Evolutionary conservation across 2,329 filamentous ascomycete species (phyloP).

Genomic region (Paracorniculantispora psalliotae): DNA sequence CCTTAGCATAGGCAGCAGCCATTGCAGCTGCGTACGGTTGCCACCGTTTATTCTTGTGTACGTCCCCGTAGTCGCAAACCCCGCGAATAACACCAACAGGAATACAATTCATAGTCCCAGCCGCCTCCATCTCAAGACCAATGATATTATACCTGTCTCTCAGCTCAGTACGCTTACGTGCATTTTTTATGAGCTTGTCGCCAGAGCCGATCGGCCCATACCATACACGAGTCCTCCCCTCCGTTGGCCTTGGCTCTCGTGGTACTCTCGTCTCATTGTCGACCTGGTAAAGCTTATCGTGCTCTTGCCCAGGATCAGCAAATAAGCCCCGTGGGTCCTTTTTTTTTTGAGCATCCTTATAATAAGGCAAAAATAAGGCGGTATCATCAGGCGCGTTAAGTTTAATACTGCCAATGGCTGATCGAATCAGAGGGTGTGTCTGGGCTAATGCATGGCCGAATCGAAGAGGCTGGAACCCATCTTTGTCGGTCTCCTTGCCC

Average conservation of each 20-base stretch:
- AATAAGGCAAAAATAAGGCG: constrained; percentile 20
- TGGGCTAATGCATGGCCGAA: constrained; percentile 17
- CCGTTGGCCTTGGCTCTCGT: constrained; percentile 16
- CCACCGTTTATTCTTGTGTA: constrained; percentile 27
- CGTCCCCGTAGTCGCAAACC: constrained; percentile 28
- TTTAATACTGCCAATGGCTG: constrained; percentile 30
- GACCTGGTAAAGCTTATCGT: constrained; percentile 21
- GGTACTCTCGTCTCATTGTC: too few species aligned
- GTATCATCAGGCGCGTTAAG: constrained; percentile 19
- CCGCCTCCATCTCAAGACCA: too few species aligned
- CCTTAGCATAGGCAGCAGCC: constrained; percentile 26
- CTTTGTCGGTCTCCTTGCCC: constrained; percentile 26
- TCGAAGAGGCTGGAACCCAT: constrained; percentile 24
- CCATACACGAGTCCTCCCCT: constrained; percentile 22
- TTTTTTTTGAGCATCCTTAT: constrained; percentile 21
- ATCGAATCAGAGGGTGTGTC: constrained; percentile 26
- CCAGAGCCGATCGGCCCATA: constrained; percentile 29
- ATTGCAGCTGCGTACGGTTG: constrained; percentile 29
- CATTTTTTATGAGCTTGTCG: constrained; percentile 24
- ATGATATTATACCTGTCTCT: constrained; percentile 24
- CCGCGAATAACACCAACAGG: constrained; percentile 26
- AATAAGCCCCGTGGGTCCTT: constrained; percentile 23
- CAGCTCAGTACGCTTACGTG: constrained; percentile 19
- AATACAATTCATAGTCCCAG: constrained; percentile 26
- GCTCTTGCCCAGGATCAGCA: constrained; percentile 26